Conservation (phyloP, 768 basidiomycete genomes). For the Collybia nuda region DNA sequence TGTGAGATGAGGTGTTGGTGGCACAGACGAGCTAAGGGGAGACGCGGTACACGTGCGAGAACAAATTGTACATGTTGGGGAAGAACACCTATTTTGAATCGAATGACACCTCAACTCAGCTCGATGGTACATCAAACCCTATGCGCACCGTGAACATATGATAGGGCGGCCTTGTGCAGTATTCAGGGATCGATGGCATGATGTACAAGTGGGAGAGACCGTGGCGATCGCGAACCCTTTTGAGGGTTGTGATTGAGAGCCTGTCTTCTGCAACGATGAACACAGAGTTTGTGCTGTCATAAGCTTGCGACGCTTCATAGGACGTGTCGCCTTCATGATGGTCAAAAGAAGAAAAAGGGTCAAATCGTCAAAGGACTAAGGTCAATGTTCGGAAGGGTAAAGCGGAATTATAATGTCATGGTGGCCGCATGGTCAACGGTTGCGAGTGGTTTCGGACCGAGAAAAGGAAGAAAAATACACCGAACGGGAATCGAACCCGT, state of each 20-base stretch:
- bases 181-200: constrained; percentile 26
- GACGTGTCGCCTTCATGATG: constrained; percentile 19
- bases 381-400: too few species aligned
- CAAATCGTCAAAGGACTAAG: neutral
- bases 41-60: constrained; percentile 42
- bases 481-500: constrained; percentile 79
- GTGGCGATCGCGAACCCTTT: neutral
- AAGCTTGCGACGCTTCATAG: constrained; percentile 27
- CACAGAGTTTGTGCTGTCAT: neutral
- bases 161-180: constrained; percentile 17
- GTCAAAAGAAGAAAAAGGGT: neutral
- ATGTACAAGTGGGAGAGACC: constrained; percentile 17
- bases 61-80: constrained; percentile 42
- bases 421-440: constrained; percentile 1
- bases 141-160: constrained; percentile 26
- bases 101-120: neutral
- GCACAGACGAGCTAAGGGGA: constrained; percentile 23
- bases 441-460: neutral
- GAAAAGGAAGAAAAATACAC: constrained; percentile 34
- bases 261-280: neutral
- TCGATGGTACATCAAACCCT: neutral
- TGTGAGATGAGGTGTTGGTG: constrained; percentile 37
- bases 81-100: constrained; percentile 30
- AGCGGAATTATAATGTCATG: constrained; percentile 1
- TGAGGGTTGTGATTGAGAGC: neutral